phyloP scores from a whole-genome alignment of 176 grass and related monocot genomes.

The Carex kokanica region DNA sequence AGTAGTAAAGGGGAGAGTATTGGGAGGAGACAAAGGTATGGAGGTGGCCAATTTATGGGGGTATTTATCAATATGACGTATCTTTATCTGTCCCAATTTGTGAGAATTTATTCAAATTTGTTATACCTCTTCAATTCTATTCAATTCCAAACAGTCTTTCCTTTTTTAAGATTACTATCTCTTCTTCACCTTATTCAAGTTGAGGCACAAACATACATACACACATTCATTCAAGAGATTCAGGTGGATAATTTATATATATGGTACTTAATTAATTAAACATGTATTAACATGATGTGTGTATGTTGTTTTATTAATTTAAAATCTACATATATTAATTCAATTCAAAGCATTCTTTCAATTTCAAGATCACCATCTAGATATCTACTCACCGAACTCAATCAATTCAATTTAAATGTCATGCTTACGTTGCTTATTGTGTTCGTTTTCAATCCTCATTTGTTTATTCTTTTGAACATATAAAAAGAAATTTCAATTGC shows the following conservation, averaged over 20 bases:
- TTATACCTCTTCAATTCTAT: slow-evolving; percentile 32
- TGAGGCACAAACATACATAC: background rate
- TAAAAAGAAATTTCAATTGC: slow-evolving; percentile 8
- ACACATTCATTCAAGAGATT: background rate
- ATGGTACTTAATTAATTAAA: background rate
- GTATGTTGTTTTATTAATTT: background rate
- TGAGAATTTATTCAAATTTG: slow-evolving; percentile 27
- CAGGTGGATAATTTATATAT: background rate
- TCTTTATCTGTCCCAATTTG: slow-evolving; percentile 32
- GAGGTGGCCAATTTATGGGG: slow-evolving; percentile 35
- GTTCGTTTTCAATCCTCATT: background rate
- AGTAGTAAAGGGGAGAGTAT: slow-evolving; percentile 24
- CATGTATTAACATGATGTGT: slow-evolving; percentile 8
- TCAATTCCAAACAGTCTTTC: slow-evolving; percentile 22
- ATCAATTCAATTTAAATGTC: slow-evolving; percentile 14
- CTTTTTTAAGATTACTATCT: slow-evolving; percentile 7
- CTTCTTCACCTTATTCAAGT: slow-evolving; percentile 15
- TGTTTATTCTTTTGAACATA: slow-evolving; percentile 13
- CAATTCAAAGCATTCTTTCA: slow-evolving; percentile 15
- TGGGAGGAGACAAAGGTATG: slow-evolving; percentile 32
- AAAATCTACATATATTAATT: background rate
- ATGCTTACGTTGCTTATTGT: slow-evolving; percentile 12
- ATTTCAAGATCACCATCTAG: slow-evolving; percentile 1
- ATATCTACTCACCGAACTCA: slow-evolving; percentile 9
- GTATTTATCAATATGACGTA: slow-evolving; percentile 35